Evolutionary conservation across 2,329 filamentous ascomycete genomes (phyloP), one percentile per base, ranked within the genome.

Genomic region (Beauveria sp.): DNA sequence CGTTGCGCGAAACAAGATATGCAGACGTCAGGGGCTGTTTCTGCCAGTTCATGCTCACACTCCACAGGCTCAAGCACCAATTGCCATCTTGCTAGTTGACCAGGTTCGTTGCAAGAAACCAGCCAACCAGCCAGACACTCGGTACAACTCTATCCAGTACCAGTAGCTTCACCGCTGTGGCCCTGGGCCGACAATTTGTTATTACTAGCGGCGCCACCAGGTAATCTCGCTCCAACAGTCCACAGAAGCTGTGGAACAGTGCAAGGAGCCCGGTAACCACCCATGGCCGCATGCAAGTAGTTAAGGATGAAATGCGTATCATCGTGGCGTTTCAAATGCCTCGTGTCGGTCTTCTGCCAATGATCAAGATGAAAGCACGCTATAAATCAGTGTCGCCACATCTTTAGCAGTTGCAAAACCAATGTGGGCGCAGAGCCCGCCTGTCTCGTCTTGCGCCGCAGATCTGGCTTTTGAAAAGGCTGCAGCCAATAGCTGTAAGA

Each of bases 21-120:
- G 57, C 57, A 60, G 22, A 43, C 18, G 18, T 60, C 57, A 60
- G 57, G 57, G 57, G 57, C 57, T 60, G 57, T 52, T 52, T 60
- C 57, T 50, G 46, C 51, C 50, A 60, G 57, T 60, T 58, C 55
- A 58, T 58, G 31, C 46, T 48, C 54, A 20, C 42, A 34, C 31
- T 34, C 31, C 31, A 31, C 31, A 31, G 28, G 22, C 40, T 46
- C n/a, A 20, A 43, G 26, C 54, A 43, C 43, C 43, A 54, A 54
- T 54, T 12, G 31, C 31, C 8, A 40, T 6, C 42, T 18, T 9
- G 28, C 22, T 53, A 6, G 50, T 24, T 20, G 28, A 49, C 16
- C 3, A 24, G 28, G 43, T 16, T 38, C 20, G n/a, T 26, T 20
- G 31, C 3, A n/a, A 7, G n/a, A 52, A 43, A 38, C 40, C n/a